phyloP scores from a whole-genome alignment of 1,139 yeast genomes.

The Geotrichum australiense region DNA sequence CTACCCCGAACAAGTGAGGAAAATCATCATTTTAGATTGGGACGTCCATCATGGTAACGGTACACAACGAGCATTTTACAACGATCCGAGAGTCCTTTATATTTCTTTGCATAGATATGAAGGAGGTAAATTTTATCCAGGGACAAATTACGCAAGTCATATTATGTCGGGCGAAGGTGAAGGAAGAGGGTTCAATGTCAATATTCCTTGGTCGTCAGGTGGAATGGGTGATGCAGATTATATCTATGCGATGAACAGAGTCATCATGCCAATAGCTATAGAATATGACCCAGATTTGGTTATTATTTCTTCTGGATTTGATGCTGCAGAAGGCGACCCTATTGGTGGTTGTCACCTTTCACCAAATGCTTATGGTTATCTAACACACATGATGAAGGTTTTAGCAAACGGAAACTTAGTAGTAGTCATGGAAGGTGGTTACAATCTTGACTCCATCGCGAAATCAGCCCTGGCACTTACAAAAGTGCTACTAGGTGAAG shows the following conservation, averaged over 20 bases:
- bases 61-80: constrained; percentile 83
- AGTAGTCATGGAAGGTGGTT: constrained; percentile 94
- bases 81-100: constrained; percentile 86
- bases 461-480: constrained; percentile 89
- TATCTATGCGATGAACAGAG: constrained; percentile 79
- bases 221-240: constrained; percentile 97
- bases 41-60: constrained; percentile 99
- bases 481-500: constrained; percentile 86
- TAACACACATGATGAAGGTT: constrained; percentile 87
- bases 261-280: constrained; percentile 81
- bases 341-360: constrained; percentile 97
- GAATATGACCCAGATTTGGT: constrained; percentile 93
- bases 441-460: constrained; percentile 85
- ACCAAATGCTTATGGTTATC: constrained; percentile 92
- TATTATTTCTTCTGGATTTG: constrained; percentile 91
- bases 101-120: constrained; percentile 90
- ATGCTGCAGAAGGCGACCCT: constrained; percentile 97
- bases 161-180: constrained; percentile 75
- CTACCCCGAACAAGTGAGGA: constrained; percentile 83
- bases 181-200: constrained; percentile 82
- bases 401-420: constrained; percentile 84
- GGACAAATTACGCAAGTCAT: constrained; percentile 73
- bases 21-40: constrained; percentile 88
- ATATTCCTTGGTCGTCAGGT: constrained; percentile 89
- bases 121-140: constrained; percentile 89